Conservation (phyloP, 2,329 filamentous ascomycete genomes). For the Cercospora sesami region DNA sequence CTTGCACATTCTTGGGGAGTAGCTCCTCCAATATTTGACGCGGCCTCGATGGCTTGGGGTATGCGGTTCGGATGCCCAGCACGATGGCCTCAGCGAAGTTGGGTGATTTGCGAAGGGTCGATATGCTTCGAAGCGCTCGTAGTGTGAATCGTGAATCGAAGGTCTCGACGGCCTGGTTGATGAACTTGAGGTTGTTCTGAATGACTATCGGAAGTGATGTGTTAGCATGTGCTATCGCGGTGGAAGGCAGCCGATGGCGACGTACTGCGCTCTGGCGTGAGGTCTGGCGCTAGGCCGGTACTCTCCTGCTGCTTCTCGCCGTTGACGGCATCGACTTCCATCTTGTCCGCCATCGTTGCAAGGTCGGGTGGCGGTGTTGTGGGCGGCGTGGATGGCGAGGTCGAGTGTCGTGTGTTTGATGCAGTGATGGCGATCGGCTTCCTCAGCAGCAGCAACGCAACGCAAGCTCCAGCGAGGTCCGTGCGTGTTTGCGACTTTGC, state of each 20-base stretch:
- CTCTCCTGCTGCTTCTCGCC: conserved; percentile 45
- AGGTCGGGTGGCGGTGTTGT: conserved; percentile 12
- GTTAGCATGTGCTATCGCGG: conserved; percentile 5
- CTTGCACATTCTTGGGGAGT: conserved; percentile 31
- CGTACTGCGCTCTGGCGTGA: conserved; percentile 38
- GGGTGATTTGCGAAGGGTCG: conserved; percentile 82
- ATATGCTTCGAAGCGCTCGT: conserved; percentile 90
- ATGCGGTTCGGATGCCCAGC: conserved; percentile 38
- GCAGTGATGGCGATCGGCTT: conserved; percentile 8
- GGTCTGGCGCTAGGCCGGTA: conserved; percentile 41
- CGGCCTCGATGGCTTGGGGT: conserved; percentile 35
- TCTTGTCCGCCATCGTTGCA: conserved; percentile 51
- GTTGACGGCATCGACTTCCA: conserved; percentile 45
- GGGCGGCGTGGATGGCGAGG: conserved; percentile 4
- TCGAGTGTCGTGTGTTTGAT: conserved; percentile 12
- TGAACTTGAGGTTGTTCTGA: conserved; percentile 85
- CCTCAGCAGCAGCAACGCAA: conserved; percentile 3
- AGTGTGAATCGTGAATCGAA: conserved; percentile 96
- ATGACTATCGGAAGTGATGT: conserved; percentile 66
- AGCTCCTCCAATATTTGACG: conserved; percentile 38
- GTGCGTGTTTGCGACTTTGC: conserved; percentile 7
- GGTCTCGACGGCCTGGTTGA: conserved; percentile 86
- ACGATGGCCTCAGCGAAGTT: conserved; percentile 39
- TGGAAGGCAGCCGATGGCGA: conserved; percentile 25
- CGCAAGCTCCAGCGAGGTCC: conserved; percentile 9